A percentile compares a stretch with the other conserved stretches of the same genome.
These are phyloP conservation scores for Cajanus cajan DNA, from an alignment of 306 rosid genomes.

Conservation along the genomic window DNA sequence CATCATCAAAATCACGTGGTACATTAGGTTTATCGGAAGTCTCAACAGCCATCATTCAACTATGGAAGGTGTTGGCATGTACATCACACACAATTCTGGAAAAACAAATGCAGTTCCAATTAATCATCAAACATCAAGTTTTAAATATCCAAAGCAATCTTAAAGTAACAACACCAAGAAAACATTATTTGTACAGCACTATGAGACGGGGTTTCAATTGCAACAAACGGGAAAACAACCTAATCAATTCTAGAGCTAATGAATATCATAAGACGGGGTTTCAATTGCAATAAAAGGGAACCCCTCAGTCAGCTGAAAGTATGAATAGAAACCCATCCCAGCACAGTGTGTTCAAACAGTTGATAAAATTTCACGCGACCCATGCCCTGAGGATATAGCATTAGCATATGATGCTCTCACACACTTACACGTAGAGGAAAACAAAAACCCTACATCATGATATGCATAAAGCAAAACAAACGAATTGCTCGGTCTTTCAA, in stretches of 20 bases:
- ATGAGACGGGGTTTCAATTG: neutral
- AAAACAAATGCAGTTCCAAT: neutral
- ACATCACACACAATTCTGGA: conserved; percentile 36
- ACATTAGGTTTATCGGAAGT: conserved; percentile 38
- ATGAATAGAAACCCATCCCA: neutral
- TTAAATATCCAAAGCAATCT: neutral
- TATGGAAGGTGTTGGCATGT: conserved; percentile 17
- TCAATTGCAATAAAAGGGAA: neutral
- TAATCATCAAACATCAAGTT: conserved; percentile 1
- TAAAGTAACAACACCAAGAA: neutral
- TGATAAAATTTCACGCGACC: neutral
- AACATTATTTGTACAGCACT: neutral
- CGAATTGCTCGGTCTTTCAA: neutral
- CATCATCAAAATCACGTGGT: conserved; percentile 21
- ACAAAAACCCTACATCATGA: neutral
- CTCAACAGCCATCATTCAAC: conserved; percentile 51
- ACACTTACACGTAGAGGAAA: neutral
- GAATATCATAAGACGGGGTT: neutral
- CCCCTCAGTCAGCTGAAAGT: neutral
- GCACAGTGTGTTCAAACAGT: neutral
- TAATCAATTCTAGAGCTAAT: neutral
- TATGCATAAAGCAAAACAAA: neutral
- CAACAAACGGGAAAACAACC: conserved; percentile 5
- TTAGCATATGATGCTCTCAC: neutral
- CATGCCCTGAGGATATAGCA: neutral